Conservation (phyloP, 441 rosid species). For the Theobroma grandiflorum region DNA sequence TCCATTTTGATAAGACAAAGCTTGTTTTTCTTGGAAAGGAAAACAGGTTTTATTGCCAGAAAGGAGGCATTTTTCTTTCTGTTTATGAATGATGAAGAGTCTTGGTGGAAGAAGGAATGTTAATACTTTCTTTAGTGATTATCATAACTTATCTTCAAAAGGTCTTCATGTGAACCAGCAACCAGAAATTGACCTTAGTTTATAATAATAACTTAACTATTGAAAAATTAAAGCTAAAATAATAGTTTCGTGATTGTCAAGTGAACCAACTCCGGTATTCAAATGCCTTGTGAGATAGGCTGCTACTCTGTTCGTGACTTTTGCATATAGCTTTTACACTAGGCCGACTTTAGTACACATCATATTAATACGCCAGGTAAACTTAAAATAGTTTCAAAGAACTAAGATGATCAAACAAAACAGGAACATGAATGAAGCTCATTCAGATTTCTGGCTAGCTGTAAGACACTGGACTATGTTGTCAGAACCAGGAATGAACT, state of each 20-base stretch:
- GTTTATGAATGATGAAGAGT: not conserved
- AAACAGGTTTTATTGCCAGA: not conserved
- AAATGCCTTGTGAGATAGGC: not conserved
- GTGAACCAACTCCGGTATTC: not conserved
- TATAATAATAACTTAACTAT: not conserved
- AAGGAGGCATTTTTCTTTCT: not conserved
- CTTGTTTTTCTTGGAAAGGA: not conserved
- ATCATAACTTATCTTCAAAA: conserved; percentile 10
- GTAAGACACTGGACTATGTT: not conserved
- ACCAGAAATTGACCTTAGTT: not conserved
- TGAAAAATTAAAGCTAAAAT: not conserved
- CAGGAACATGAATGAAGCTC: not conserved
- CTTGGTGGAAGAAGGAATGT: not conserved
- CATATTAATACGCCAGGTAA: not conserved
- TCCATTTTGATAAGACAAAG: conserved; percentile 29
- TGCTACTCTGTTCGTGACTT: not conserved
- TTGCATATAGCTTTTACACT: not conserved
- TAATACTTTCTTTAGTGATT: not conserved
- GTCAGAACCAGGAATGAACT: not conserved
- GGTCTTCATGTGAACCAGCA: conserved; percentile 11
- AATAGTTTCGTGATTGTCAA: not conserved
- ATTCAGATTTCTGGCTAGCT: not conserved
- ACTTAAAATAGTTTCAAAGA: not conserved
- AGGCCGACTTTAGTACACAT: not conserved
- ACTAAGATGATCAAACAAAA: not conserved